phyloP scores from a whole-genome alignment of 2,329 filamentous ascomycete genomes.

The Pezicula radicicola region DNA sequence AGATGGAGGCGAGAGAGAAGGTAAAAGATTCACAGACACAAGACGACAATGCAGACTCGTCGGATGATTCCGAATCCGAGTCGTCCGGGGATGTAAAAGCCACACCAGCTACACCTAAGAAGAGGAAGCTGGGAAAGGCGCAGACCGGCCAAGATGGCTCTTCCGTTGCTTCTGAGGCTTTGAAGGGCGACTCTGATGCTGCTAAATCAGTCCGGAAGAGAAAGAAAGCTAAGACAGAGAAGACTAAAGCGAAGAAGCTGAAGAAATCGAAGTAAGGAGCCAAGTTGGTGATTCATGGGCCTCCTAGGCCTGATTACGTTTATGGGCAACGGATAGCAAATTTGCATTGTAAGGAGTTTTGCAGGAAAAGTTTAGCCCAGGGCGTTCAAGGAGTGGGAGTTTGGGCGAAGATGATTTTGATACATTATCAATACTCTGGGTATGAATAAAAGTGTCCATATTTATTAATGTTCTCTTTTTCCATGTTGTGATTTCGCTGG shows the following conservation, averaged over 20 bases:
- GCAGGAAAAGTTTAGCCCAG: too few species aligned
- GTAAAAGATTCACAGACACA: conserved; percentile 29
- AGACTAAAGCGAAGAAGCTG: background rate
- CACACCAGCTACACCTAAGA: conserved; percentile 14
- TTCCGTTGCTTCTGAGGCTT: background rate
- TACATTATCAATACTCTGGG: too few species aligned
- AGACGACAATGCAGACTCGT: conserved; percentile 11
- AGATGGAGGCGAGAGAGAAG: conserved; percentile 26
- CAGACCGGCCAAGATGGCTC: conserved; percentile 5
- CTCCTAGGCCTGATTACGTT: too few species aligned
- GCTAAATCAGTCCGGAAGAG: conserved; percentile 9
- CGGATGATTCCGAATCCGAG: conserved; percentile 14
- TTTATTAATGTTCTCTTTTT: too few species aligned
- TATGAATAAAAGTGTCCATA: too few species aligned
- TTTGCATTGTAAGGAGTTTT: too few species aligned
- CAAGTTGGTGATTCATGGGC: too few species aligned
- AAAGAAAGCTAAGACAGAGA: conserved; percentile 2
- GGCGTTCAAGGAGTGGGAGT: too few species aligned
- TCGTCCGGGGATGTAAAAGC: conserved; percentile 4
- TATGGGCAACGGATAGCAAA: too few species aligned
- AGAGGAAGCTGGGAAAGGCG: conserved; percentile 28
- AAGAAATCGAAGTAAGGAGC: background rate
- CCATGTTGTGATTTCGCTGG: too few species aligned
- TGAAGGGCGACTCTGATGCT: conserved; percentile 3
- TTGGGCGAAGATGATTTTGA: too few species aligned